phyloP scores from a whole-genome alignment of 2,329 filamentous ascomycete species.

The Trichoderma atrobrunneum region DNA sequence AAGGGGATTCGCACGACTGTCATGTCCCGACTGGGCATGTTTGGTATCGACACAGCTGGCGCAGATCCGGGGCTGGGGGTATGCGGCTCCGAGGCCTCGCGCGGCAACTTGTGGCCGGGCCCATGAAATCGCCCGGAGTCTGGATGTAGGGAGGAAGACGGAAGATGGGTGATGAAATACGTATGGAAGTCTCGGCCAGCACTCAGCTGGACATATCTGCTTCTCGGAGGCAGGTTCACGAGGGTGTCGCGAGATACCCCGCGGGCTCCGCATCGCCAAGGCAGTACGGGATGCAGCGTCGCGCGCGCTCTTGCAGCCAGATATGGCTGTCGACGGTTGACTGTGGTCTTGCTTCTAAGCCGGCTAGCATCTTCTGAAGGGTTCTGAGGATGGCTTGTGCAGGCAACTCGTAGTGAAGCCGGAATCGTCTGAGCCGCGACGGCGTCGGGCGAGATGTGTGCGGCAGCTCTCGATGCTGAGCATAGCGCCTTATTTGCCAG shows the following conservation, averaged over 20 bases:
- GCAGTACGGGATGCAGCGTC: neutral
- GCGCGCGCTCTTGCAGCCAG: neutral
- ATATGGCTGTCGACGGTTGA: neutral
- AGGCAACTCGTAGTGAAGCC: slow-evolving; percentile 4
- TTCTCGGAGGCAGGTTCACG: slow-evolving; percentile 1
- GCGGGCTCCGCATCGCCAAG: slow-evolving; percentile 17
- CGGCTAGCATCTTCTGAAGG: neutral
- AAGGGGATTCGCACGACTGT: slow-evolving; percentile 95
- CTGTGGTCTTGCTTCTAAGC: neutral
- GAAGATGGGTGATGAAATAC: slow-evolving; percentile 95
- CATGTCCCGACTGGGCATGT: slow-evolving; percentile 67
- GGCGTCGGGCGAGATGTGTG: slow-evolving; percentile 22
- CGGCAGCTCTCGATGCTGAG: slow-evolving; percentile 23
- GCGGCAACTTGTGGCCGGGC: slow-evolving; percentile 80
- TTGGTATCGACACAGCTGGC: slow-evolving; percentile 57
- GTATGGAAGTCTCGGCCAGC: slow-evolving; percentile 70
- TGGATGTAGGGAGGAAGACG: slow-evolving; percentile 87
- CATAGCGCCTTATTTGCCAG: slow-evolving; percentile 23
- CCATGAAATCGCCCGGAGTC: slow-evolving; percentile 66
- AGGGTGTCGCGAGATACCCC: slow-evolving; percentile 3
- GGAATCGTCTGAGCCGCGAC: slow-evolving; percentile 9
- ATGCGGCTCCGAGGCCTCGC: slow-evolving; percentile 79
- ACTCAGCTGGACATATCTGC: slow-evolving; percentile 7
- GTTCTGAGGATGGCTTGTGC: neutral
- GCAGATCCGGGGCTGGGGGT: slow-evolving; percentile 52